Evolutionary conservation across 1,284 basidiomycete species (phyloP).

Genomic region (Schizopora paradoxa): DNA sequence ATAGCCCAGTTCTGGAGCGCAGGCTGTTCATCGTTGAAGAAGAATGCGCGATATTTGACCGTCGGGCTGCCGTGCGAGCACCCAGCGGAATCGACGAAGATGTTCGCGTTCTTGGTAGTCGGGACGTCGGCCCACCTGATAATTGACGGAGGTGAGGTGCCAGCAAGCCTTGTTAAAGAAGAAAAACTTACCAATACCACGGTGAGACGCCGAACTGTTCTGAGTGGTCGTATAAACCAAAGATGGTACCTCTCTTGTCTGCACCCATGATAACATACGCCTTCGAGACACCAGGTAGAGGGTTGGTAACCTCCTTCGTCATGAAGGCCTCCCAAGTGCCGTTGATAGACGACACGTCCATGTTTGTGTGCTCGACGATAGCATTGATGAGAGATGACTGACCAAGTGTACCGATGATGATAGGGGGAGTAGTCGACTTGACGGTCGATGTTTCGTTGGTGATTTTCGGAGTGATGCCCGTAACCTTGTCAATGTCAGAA

Average conservation of each 20-base stretch:
- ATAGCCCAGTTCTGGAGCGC: constrained; percentile 48
- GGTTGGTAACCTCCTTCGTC: constrained; percentile 46
- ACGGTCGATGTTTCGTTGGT: constrained; percentile 39
- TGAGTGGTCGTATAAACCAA: constrained; percentile 62
- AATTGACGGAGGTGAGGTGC: neutral
- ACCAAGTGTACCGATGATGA: constrained; percentile 64
- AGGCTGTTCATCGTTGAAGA: constrained; percentile 63
- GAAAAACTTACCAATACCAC: constrained; percentile 50
- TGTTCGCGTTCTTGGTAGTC: constrained; percentile 40
- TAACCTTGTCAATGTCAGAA: constrained; percentile 56
- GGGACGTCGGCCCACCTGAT: constrained; percentile 68
- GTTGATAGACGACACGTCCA: constrained; percentile 51
- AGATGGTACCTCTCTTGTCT: constrained; percentile 65
- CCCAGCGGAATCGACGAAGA: constrained; percentile 45
- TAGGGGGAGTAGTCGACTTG: constrained; percentile 31
- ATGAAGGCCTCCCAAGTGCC: constrained; percentile 65
- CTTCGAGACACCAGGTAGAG: constrained; percentile 49
- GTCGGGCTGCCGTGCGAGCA: constrained; percentile 63
- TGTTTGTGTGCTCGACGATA: constrained; percentile 45
- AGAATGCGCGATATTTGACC: constrained; percentile 67
- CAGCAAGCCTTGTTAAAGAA: constrained; percentile 12
- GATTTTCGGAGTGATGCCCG: constrained; percentile 44
- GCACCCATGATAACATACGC: constrained; percentile 64
- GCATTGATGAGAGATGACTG: constrained; percentile 52
- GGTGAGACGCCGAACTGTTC: constrained; percentile 70